Percentiles rank a stretch among this genome's conserved stretches.
phyloP scores from a whole-genome alignment of 2,329 filamentous ascomycete species.

The Trichoderma aggressivum region DNA sequence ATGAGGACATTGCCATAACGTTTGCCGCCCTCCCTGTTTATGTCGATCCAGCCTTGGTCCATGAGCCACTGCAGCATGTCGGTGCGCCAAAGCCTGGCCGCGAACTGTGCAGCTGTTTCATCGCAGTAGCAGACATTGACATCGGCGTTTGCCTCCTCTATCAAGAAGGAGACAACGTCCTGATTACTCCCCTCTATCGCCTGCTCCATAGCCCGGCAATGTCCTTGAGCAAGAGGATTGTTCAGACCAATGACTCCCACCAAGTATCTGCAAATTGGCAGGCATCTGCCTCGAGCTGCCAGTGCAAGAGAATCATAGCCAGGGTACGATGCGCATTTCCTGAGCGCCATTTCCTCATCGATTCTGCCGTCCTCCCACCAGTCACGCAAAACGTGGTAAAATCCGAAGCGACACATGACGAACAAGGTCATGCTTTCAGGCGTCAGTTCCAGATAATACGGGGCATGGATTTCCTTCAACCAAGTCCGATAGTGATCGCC shows the following conservation, averaged over 20 bases:
- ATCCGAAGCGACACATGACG: background rate
- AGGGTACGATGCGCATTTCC: background rate
- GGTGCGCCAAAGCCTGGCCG: too few species aligned
- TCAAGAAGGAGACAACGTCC: background rate
- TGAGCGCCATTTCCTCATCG: background rate
- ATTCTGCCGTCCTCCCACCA: background rate
- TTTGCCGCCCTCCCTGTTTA: background rate
- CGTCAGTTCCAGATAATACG: background rate
- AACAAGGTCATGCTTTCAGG: background rate
- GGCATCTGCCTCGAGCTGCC: background rate
- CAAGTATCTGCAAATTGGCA: background rate
- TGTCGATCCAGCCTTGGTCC: background rate
- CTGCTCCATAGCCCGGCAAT: background rate
- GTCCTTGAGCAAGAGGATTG: background rate
- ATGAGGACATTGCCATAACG: background rate
- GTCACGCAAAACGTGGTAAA: constrained; percentile 7
- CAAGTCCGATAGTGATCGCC: background rate
- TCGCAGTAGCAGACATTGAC: background rate
- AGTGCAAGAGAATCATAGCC: background rate
- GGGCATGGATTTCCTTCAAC: too few species aligned
- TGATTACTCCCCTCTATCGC: background rate
- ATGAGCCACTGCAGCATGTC: background rate
- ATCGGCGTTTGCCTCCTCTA: background rate
- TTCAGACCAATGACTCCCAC: background rate
- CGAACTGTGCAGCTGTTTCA: background rate